Evolutionary conservation across 257 asterid genomes (phyloP), one percentile per base, ranked within the genome.

Genomic region (Solanum dulcamara): DNA sequence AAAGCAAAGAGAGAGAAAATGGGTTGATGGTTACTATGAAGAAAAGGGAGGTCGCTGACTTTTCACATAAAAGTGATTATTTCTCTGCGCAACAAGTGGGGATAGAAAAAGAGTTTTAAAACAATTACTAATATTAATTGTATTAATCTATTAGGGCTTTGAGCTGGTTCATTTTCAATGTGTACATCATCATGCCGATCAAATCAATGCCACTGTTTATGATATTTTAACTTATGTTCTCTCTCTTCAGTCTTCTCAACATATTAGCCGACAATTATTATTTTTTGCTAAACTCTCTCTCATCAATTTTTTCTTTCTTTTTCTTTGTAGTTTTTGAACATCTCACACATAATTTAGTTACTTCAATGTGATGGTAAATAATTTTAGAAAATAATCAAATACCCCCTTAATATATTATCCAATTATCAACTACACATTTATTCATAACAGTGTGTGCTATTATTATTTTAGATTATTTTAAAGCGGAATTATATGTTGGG

Each of bases 11-110:
- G 87, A 85, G 68, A 82, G 84, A 85, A 80, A 85, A 85, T 48
- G 64, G 44, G 24, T 26, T 44, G 82, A 77, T 77, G 15, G 60
- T 15, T 84, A 28, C 37, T 90, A 42, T 85, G 37, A 81, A 30
- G 86, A 40, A 87, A 59, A 83, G 77, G 86, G 48, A 83, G 50
- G 80, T 59, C 93, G 95, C 94, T 93, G 97, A 94, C 97, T 94
- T 94, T 88, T 89, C 88, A 86, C 86, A 86, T 87, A 81, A 86
- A 93, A 88, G 85, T 83, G 91, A 87, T 80, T 81, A 70, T 89
- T 85, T 87, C 86, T 71, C 88, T 89, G 90, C 92, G 94, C 93
- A 89, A 91, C 89, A 86, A 55, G 79, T 81, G 81, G 85, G 83
- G 68, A 86, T 55, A 37, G 60, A 26, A 85, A 75, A 57, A 55